Conservation (phyloP, 176 grass and related monocot species). For the Metroxylon sagu region DNA sequence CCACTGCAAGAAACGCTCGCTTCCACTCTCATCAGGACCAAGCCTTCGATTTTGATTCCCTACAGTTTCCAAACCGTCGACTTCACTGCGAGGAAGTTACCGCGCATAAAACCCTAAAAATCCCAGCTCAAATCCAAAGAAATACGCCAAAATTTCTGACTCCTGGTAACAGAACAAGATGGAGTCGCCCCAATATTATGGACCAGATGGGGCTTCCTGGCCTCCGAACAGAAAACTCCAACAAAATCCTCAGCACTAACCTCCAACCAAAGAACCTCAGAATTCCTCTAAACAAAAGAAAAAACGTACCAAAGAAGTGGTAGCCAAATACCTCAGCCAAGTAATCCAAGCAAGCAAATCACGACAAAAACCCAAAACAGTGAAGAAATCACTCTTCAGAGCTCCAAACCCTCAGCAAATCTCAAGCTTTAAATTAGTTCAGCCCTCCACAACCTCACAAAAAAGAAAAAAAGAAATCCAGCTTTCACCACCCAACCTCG, state of each 20-base stretch:
- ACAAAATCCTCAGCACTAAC: too few relatives aligned
- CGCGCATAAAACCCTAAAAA: not conserved
- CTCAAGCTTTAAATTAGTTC: not conserved
- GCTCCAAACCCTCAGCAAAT: not conserved
- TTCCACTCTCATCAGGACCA: conserved; percentile 21
- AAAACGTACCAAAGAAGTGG: too few relatives aligned
- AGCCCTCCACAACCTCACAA: not conserved
- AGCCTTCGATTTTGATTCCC: not conserved
- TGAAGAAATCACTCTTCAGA: conserved; percentile 7
- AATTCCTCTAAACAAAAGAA: too few relatives aligned
- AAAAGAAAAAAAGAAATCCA: not conserved
- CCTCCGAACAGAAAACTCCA: too few relatives aligned
- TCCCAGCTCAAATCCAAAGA: not conserved
- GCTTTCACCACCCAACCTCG: not conserved
- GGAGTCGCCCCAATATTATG: too few relatives aligned
- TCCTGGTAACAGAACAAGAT: too few relatives aligned
- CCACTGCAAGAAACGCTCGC: conserved; percentile 26
- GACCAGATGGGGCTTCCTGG: too few relatives aligned
- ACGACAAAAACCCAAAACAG: too few relatives aligned
- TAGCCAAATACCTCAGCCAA: too few relatives aligned
- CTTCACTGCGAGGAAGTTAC: not conserved
- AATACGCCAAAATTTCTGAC: not conserved
- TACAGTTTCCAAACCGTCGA: not conserved
- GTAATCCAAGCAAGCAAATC: too few relatives aligned
- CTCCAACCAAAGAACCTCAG: too few relatives aligned